Percentiles rank a stretch among this genome's conserved stretches.
Evolutionary conservation across 139 green algal genomes (phyloP).

Genomic region (Diplosphaera chodatii): DNA sequence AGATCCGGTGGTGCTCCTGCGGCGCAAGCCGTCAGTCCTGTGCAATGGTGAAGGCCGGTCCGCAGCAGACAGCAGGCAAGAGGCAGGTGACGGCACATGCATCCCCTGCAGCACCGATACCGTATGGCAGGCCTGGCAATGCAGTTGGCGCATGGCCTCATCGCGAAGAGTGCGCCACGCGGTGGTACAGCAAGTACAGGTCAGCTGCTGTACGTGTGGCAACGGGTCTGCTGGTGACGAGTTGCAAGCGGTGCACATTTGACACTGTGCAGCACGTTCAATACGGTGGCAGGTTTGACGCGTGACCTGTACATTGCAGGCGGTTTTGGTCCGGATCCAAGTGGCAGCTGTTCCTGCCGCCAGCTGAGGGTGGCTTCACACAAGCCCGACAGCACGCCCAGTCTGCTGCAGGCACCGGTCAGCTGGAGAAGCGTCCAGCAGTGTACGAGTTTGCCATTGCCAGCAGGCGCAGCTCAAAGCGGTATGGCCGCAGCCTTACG

Average conservation of each 20-base stretch:
- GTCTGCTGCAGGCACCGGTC: not conserved
- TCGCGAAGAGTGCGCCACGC: not conserved
- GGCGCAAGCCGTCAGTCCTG: too few relatives aligned
- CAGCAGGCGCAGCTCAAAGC: not conserved
- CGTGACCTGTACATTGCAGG: too few relatives aligned
- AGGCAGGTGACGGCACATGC: not conserved
- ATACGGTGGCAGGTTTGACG: too few relatives aligned
- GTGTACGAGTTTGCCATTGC: not conserved
- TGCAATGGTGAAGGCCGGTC: too few relatives aligned
- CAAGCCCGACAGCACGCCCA: not conserved
- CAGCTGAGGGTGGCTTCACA: not conserved
- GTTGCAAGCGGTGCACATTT: too few relatives aligned
- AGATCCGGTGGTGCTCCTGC: too few relatives aligned
- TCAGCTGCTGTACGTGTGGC: not conserved
- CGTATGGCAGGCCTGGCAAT: not conserved
- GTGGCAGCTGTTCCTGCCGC: not conserved
- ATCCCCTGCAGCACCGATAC: not conserved
- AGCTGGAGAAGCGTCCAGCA: not conserved
- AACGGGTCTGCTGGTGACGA: too few relatives aligned
- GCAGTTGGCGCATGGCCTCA: not conserved
- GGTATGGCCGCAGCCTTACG: not conserved
- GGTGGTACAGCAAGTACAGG: not conserved
- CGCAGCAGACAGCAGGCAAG: not conserved
- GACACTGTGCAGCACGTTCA: too few relatives aligned
- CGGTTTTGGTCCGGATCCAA: not conserved